Percentiles rank a stretch among this genome's conserved stretches.
Conservation (phyloP, 176 grass and related monocot genomes). For the Hsuehochloa calcarea region DNA sequence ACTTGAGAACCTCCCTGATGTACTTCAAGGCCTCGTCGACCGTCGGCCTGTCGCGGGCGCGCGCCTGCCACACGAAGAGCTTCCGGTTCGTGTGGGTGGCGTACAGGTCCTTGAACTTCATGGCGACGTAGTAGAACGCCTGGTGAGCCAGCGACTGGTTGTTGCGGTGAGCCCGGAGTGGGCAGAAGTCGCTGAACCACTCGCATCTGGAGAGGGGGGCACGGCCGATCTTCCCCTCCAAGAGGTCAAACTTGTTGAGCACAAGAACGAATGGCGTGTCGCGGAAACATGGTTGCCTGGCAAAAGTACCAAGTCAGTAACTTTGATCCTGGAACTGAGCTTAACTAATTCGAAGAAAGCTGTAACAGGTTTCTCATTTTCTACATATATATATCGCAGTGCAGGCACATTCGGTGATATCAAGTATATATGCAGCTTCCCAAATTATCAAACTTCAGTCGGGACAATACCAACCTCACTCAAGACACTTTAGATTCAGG, state of each 20-base stretch:
- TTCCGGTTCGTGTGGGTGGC: constrained; percentile 52
- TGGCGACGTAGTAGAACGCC: constrained; percentile 85
- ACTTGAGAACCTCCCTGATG: constrained; percentile 77
- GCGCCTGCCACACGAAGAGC: constrained; percentile 88
- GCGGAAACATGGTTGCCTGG: constrained; percentile 75
- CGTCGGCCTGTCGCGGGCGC: constrained; percentile 55
- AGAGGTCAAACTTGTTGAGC: constrained; percentile 93
- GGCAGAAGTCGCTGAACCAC: constrained; percentile 86
- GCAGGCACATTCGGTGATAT: neutral
- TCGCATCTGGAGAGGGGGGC: constrained; percentile 53
- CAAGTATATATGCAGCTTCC: neutral
- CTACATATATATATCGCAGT: neutral
- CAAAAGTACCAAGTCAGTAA: neutral
- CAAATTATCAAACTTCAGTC: neutral
- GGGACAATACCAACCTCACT: neutral
- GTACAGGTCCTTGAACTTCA: constrained; percentile 91
- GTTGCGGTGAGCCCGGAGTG: constrained; percentile 70
- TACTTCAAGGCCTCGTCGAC: constrained; percentile 83
- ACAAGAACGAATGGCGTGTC: constrained; percentile 84
- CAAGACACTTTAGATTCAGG: neutral
- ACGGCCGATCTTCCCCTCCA: constrained; percentile 75
- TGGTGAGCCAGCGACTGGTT: constrained; percentile 84
- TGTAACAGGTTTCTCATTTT: neutral
- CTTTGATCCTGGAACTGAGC: neutral
- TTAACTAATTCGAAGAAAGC: constrained; percentile 18